Evolutionary conservation across 1,139 yeast species (phyloP), one percentile per base, ranked within the genome.

Genomic region (Hemisphaericaspora xylanilytica): DNA sequence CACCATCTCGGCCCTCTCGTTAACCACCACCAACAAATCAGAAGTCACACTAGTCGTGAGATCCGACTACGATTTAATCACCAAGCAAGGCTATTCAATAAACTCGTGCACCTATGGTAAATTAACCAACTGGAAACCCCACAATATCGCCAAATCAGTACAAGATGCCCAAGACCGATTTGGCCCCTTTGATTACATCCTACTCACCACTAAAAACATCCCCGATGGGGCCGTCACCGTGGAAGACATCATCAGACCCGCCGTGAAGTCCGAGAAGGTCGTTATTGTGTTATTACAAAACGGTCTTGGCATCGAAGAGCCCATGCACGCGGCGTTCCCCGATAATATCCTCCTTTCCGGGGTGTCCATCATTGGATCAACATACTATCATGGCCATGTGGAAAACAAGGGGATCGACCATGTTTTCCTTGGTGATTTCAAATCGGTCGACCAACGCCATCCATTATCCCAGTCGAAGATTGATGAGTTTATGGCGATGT

Each of bases 261-360:
- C 79, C 2, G 75, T 81, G 20, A 51, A 63, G 4, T 67, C 59
- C 4, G 59, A 63, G 21, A 72, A 87, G 4, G 68, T 75, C 4
- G 37, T 35, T 6, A 75, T 86, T 40, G 77, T 84, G 3, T 67
- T 85, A 44, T 57, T 84, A 36, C 92, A 85, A 59, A 85, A 85
- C 52, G 95, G 95, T 3, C 67, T 83, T 42, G 89, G 81, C 28
- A 82, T 84, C 44, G 95, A 86, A 55, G 65, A 64, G 39, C 78
- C 85, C 2, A 71, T 81, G 49, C 68, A 78, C 33, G 65, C 69
- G 38, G 64, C 69, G 33, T 84, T 70, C 53, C 92, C 94, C 6
- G 59, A 67, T 0, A 75, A 76, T 37, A 59, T 77, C 13, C 73
- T 83, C 5, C 63, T 86, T 16, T 78, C 86, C 37, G 92, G 89